Conservation (phyloP, 1,284 basidiomycete genomes). For the Vanrija pseudolonga region DNA sequence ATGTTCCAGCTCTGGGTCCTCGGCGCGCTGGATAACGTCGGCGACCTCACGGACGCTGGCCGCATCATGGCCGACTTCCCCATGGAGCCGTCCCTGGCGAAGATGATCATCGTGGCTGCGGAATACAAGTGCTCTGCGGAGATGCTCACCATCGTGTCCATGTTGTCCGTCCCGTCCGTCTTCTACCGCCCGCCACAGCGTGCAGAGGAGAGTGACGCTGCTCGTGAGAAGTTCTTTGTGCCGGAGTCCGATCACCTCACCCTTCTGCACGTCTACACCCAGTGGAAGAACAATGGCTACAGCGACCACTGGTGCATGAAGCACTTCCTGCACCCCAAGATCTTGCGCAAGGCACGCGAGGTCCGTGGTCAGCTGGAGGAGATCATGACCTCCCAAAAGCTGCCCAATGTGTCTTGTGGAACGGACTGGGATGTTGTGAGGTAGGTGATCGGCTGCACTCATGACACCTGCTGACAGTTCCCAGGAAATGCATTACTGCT, state of each 20-base stretch:
- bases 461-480: constrained; percentile 19
- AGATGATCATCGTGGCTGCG: constrained; percentile 95
- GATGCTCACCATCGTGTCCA: constrained; percentile 97
- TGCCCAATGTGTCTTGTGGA: constrained; percentile 81
- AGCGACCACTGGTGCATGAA: constrained; percentile 90
- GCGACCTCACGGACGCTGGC: constrained; percentile 88
- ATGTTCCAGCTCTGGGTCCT: constrained; percentile 99
- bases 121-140: constrained; percentile 90
- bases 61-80: constrained; percentile 98
- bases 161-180: constrained; percentile 95
- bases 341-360: constrained; percentile 90
- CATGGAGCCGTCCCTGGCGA: constrained; percentile 95
- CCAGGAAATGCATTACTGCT: constrained; percentile 91
- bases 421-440: constrained; percentile 93
- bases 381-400: constrained; percentile 97
- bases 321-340: constrained; percentile 95
- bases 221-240: constrained; percentile 96
- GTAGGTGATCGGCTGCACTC: constrained; percentile 48
- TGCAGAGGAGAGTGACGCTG: constrained; percentile 93
- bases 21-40: constrained; percentile 92
- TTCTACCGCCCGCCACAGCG: constrained; percentile 94
- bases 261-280: constrained; percentile 91
- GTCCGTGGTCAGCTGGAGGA: constrained; percentile 96
- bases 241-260: constrained; percentile 97
- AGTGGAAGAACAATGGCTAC: constrained; percentile 92